Evolutionary conservation across 495 filamentous ascomycete species (phyloP), one percentile per base, ranked within the genome.

Genomic region (Penicillium turbatum): DNA sequence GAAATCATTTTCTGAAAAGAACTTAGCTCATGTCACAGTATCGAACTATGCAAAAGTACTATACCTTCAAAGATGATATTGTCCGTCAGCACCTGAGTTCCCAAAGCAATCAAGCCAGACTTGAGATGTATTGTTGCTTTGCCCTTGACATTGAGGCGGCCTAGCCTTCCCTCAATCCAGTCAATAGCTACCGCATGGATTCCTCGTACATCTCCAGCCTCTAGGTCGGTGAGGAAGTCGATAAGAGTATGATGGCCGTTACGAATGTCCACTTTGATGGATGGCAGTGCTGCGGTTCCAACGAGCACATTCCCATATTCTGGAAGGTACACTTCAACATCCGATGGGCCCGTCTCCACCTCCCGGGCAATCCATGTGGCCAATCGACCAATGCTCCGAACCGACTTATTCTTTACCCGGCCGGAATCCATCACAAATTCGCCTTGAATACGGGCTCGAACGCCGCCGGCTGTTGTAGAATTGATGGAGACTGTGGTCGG

Each of bases 151-250:
- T 76, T 79, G 30, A 97, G 66, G 44, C 75, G 71, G 2, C 80
- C 79, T 44, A 98, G 67, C 47, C 78, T 82, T 30, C 92, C 92
- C 16, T 88, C 82, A 48, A 98, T 60, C 85, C 89, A 98, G 65
- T 96, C 89, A 56, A 90, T 84, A 15, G 89, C 90, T 51, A 97
- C 79, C n/a, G 76, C 76, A 39, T 87, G 84, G 45, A 96, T 81
- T 8, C 83, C 86, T 53, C 87, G 83, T n/a, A 89, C 71, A 57
- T 90, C 83, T 30, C 88, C 89, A 15, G 89, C 85, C 21, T 78
- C 68, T 45, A 96, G 67, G 54, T 93, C 85, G 29, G 84, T 79
- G 49, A 92, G 66, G 54, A 97, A 85, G 56, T 96, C 88, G 31
- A 97, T 71, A 47, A 78, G 69, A 17, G 88, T 97, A 24, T 74